Evolutionary conservation across 768 basidiomycete species (phyloP), one percentile per base, ranked within the genome.

Genomic region (Russula vinacea): DNA sequence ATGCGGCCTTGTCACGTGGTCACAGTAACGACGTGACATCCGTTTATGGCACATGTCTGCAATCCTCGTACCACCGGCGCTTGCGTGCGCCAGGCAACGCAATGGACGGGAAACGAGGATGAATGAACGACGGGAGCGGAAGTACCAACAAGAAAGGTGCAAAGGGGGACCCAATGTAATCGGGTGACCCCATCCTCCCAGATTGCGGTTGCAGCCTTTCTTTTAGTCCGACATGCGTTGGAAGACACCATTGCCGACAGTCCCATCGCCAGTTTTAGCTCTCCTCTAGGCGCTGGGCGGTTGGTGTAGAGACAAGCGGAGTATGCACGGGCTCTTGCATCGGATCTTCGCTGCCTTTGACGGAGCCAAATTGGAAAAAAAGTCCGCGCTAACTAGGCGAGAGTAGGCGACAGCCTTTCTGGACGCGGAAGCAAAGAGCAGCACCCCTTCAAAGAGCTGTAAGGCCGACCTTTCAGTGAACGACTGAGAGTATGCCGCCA

Each of bases 11-110:
- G 64, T 65, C 64, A 65, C 64, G 44, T 19, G 61, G 64, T 65
- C 64, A 65, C 64, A 8, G 64, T 61, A 56, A 52, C 33, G 33
- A 61, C 59, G 64, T 65, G 64, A 65, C 60, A 61, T 61, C 42
- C 29, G 49, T n/a, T 51, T 61, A 51, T 29, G 55, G 50, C 60
- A 65, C 64, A 60, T 65, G 59, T 39, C 22, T 50, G 58, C 50
- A 37, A 11, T 50, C 54, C 33, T n/a, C 39, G 29, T n/a, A 33
- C 2, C 40, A 16, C 26, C 11, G 45, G 40, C 59, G 58, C 63
- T 60, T 52, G 54, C 53, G 1, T 22, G 33, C 13, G 37, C 39
- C 4, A 54, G 17, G 47, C 52, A 9, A 37, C 17, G 24, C 59
- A 9, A 19, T 9, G 24, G 22, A n/a, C 33, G 26, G 59, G 42